Percentiles rank a stretch among this genome's conserved stretches.
phyloP scores from a whole-genome alignment of 2,329 filamentous ascomycete genomes.

The Metarhizium humberi region DNA sequence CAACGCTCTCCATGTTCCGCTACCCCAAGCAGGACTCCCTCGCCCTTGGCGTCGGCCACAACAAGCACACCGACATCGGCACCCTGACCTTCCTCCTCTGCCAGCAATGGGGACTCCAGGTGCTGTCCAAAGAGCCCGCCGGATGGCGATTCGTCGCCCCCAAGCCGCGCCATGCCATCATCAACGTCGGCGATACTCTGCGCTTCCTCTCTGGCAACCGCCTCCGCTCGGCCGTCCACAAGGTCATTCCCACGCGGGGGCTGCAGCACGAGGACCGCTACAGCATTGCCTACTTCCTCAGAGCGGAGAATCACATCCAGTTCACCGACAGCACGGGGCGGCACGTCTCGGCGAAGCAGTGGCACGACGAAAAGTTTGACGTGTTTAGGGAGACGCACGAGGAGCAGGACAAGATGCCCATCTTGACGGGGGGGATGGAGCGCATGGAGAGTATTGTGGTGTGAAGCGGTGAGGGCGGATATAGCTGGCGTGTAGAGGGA shows the following conservation, averaged over 20 bases:
- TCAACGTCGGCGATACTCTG: slow-evolving; percentile 8
- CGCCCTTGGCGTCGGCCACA: slow-evolving; percentile 23
- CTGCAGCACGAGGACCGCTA: slow-evolving; percentile 6
- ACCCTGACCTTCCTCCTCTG: slow-evolving; percentile 42
- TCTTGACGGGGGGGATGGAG: slow-evolving; percentile 1
- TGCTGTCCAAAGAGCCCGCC: slow-evolving; percentile 30
- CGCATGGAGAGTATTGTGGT: too few species aligned
- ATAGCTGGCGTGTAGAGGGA: too few species aligned
- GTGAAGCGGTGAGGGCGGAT: too few species aligned
- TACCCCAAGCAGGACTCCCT: slow-evolving; percentile 28
- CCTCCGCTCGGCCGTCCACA: slow-evolving; percentile 7
- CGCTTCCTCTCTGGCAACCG: slow-evolving; percentile 7
- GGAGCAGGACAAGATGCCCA: background rate
- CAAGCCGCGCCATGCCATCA: slow-evolving; percentile 5
- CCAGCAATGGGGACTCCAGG: slow-evolving; percentile 45
- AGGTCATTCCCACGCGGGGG: slow-evolving; percentile 2
- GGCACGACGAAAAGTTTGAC: slow-evolving; percentile 1
- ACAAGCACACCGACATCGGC: slow-evolving; percentile 46
- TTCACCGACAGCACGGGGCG: slow-evolving; percentile 1
- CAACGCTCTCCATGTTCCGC: slow-evolving; percentile 15
- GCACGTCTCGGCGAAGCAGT: background rate
- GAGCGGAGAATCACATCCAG: background rate
- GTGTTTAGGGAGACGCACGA: background rate
- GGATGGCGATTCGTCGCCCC: slow-evolving; percentile 6
- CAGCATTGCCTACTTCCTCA: slow-evolving; percentile 5